A percentile compares a stretch with the other conserved stretches of the same genome.
Conservation (phyloP, 2,329 filamentous ascomycete species). For the Metarhizium rileyi region DNA sequence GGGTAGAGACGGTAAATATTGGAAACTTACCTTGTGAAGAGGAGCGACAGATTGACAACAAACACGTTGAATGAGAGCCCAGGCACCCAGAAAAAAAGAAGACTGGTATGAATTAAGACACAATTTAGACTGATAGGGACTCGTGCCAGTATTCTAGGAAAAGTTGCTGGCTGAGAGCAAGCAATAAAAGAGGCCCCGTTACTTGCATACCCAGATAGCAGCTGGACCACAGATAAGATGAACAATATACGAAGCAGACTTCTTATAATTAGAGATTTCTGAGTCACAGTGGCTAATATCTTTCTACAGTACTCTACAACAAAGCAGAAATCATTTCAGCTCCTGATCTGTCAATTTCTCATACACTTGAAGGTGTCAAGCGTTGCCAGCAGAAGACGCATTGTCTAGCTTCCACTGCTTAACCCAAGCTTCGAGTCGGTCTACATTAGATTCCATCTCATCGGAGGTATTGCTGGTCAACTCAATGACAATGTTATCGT, state of each 20-base stretch:
- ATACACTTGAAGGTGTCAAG: too few species aligned
- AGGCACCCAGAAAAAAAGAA: not conserved
- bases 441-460: conserved; percentile 83
- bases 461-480: conserved; percentile 71
- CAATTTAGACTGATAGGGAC: too few species aligned
- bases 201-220: not conserved
- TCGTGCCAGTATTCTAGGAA: not conserved
- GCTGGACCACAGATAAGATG: not conserved
- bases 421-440: conserved; percentile 74
- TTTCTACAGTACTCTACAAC: not conserved
- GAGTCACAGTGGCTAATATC: not conserved
- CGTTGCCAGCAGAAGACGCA: not conserved
- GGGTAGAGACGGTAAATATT: not conserved
- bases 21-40: not conserved
- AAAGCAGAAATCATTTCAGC: not conserved
- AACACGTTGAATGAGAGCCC: not conserved
- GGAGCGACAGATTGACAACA: not conserved
- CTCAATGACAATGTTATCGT: conserved; percentile 81
- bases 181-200: not conserved
- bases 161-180: not conserved
- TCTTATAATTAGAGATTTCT: not conserved
- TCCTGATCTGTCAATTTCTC: not conserved
- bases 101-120: not conserved
- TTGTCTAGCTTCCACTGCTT: conserved; percentile 57
- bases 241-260: not conserved